Conservation (phyloP, 2,329 filamentous ascomycete genomes). For the Raffaelea deltoideospora region DNA sequence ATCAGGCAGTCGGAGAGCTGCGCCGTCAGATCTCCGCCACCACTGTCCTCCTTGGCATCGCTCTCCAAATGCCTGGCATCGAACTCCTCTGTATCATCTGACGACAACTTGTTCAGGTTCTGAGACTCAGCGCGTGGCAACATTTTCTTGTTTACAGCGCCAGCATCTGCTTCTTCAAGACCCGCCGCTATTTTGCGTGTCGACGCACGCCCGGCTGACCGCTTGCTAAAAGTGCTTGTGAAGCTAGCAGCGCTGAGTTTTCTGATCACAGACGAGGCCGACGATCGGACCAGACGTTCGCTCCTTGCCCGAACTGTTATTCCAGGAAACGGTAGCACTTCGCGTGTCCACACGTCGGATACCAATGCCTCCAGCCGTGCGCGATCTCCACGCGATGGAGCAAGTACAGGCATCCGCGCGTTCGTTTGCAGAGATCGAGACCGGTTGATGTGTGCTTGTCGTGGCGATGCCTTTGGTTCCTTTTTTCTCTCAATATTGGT, state of each 20-base stretch:
- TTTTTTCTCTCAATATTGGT: slow-evolving; percentile 52
- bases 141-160: no score
- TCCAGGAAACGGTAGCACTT: slow-evolving; percentile 67
- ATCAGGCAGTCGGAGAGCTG: no score
- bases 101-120: no score
- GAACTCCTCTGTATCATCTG: background rate
- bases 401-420: slow-evolving; percentile 50
- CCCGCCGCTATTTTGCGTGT: slow-evolving; percentile 8
- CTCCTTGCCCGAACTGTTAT: slow-evolving; percentile 52
- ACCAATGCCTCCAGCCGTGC: slow-evolving; percentile 61
- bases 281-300: slow-evolving; percentile 59
- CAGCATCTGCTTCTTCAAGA: no score
- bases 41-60: no score
- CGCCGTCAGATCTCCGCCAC: no score
- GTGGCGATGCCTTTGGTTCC: slow-evolving; percentile 23
- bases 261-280: slow-evolving; percentile 75
- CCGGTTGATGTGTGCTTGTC: slow-evolving; percentile 50
- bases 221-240: slow-evolving; percentile 58
- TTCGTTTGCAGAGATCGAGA: slow-evolving; percentile 66
- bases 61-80: no score
- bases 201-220: slow-evolving; percentile 42
- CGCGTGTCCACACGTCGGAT: slow-evolving; percentile 70
- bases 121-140: no score
- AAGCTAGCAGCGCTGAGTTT: slow-evolving; percentile 76
- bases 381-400: slow-evolving; percentile 60